A percentile compares a stretch with the other conserved stretches of the same genome.
phyloP scores from a whole-genome alignment of 2,329 filamentous ascomycete genomes.

The Exophiala alcalophila region DNA sequence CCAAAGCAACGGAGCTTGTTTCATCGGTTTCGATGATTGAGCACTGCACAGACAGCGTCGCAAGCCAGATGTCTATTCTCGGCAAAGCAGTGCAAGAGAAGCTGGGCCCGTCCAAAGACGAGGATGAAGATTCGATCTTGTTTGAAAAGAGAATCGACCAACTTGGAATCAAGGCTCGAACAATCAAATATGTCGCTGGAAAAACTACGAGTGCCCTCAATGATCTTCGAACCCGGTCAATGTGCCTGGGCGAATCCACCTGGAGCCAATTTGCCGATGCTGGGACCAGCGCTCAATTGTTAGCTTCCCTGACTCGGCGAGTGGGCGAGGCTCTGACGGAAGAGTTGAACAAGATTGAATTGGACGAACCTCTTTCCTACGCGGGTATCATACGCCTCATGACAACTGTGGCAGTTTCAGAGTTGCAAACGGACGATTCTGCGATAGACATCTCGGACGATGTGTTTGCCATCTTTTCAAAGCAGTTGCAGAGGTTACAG shows the following conservation, averaged over 20 bases:
- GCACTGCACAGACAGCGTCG: constrained; percentile 75
- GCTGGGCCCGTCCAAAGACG: constrained; percentile 57
- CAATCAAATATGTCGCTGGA: constrained; percentile 75
- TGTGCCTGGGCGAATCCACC: constrained; percentile 69
- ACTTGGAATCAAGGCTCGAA: constrained; percentile 72
- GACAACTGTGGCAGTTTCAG: constrained; percentile 5
- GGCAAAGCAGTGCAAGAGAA: constrained; percentile 63
- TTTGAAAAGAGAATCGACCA: constrained; percentile 69
- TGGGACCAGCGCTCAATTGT: constrained; percentile 61
- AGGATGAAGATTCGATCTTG: constrained; percentile 66
- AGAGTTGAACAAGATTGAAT: constrained; percentile 64
- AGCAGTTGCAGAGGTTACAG: constrained; percentile 24
- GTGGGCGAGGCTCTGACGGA: constrained; percentile 65
- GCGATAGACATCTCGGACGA: constrained; percentile 8
- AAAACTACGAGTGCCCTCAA: constrained; percentile 75
- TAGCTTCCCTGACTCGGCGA: constrained; percentile 64
- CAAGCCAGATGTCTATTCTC: constrained; percentile 63
- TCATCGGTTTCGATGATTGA: constrained; percentile 76
- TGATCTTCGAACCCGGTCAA: constrained; percentile 71
- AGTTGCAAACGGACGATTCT: constrained; percentile 2
- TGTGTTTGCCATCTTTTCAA: constrained; percentile 21
- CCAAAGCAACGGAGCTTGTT: constrained; percentile 73
- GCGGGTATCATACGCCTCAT: constrained; percentile 15
- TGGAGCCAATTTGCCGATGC: constrained; percentile 67
- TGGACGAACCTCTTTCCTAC: constrained; percentile 20